phyloP scores from a whole-genome alignment of 2,329 filamentous ascomycete species.

The Claviceps sp. region DNA sequence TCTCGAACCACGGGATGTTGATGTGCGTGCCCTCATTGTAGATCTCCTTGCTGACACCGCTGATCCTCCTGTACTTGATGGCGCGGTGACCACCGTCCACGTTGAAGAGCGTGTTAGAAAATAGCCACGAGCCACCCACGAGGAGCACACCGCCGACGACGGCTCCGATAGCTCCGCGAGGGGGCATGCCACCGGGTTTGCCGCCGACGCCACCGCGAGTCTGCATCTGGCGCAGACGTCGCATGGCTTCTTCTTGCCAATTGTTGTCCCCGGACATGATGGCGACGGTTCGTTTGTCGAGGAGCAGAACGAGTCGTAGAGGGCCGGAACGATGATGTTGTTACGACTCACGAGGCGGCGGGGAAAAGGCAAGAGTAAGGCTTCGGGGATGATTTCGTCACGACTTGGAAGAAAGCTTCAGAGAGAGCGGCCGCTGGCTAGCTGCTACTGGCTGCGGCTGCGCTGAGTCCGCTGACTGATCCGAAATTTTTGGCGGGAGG shows the following conservation, averaged over 20 bases:
- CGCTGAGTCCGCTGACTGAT: conserved; percentile 4
- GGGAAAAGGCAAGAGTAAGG: not conserved
- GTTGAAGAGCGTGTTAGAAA: conserved; percentile 55
- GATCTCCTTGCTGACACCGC: conserved; percentile 91
- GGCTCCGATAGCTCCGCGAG: conserved; percentile 25
- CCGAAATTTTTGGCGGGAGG: conserved; percentile 1
- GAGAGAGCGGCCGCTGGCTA: not conserved
- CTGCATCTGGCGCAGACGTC: conserved; percentile 35
- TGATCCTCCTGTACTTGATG: conserved; percentile 92
- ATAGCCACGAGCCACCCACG: conserved; percentile 34
- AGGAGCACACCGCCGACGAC: conserved; percentile 30
- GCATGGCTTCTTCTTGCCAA: conserved; percentile 37
- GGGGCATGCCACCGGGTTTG: conserved; percentile 24
- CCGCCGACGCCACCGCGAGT: conserved; percentile 28
- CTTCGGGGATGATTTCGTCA: no score
- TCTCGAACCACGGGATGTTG: conserved; percentile 93
- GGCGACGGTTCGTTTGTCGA: not conserved
- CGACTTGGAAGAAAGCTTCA: not conserved
- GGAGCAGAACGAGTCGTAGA: not conserved
- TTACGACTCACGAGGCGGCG: not conserved
- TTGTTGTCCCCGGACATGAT: conserved; percentile 24
- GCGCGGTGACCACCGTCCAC: conserved; percentile 97
- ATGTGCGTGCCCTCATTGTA: conserved; percentile 94
- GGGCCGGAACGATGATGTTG: not conserved
- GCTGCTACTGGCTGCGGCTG: not conserved